Conservation (phyloP, 1,139 yeast species). For the Saccharomyces hybrid region DNA sequence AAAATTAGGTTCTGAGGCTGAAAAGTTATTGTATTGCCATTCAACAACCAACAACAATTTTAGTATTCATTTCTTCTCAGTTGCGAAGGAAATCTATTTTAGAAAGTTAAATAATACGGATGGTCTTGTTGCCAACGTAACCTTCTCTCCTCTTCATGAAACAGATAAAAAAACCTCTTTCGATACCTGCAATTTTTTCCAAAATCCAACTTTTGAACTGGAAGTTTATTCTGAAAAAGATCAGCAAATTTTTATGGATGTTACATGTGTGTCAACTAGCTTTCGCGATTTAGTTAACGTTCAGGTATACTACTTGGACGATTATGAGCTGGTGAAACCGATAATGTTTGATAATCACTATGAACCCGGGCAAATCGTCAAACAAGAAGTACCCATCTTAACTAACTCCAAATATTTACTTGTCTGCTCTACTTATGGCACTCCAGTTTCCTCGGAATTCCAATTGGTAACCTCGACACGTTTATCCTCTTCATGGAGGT, state of each 20-base stretch:
- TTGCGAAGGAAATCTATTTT: neutral
- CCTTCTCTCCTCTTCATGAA: neutral
- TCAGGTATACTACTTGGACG: constrained; percentile 31
- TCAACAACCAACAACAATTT: constrained; percentile 12
- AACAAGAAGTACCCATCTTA: constrained; percentile 35
- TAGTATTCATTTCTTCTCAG: neutral
- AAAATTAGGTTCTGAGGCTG: constrained; percentile 17
- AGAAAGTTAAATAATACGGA: neutral
- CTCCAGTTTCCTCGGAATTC: constrained; percentile 12
- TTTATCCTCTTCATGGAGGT: neutral
- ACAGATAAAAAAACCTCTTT: neutral
- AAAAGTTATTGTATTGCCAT: constrained; percentile 24
- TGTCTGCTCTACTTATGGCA: constrained; percentile 27
- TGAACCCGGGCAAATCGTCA: constrained; percentile 24
- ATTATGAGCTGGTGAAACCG: constrained; percentile 29
- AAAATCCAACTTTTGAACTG: constrained; percentile 57
- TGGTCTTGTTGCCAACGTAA: neutral
- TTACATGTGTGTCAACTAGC: constrained; percentile 38
- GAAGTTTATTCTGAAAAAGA: constrained; percentile 19
- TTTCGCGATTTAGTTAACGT: constrained; percentile 27
- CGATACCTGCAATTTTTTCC: constrained; percentile 36
- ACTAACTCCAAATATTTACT: constrained; percentile 33
- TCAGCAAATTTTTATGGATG: constrained; percentile 32
- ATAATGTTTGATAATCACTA: constrained; percentile 34
- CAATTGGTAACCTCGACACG: neutral